phyloP scores from a whole-genome alignment of 257 asterid species.

The Fraxinus excelsior region DNA sequence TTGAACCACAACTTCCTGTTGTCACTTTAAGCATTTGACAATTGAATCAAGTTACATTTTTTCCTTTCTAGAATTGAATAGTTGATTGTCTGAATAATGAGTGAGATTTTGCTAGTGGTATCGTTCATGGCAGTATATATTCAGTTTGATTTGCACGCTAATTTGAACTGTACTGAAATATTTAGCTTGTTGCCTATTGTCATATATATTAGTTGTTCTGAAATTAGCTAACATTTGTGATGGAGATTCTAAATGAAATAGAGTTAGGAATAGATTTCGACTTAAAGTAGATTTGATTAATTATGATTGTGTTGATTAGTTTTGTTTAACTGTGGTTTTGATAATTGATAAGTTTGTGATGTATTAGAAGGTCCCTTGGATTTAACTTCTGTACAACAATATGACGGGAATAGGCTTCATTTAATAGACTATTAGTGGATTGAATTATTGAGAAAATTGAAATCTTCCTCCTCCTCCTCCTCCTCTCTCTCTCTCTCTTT shows the following conservation, averaged over 20 bases:
- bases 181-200: neutral
- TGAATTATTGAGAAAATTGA: neutral
- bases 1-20: neutral
- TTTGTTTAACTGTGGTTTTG: neutral
- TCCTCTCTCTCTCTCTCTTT: neutral
- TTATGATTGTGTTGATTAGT: neutral
- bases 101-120: neutral
- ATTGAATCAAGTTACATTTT: neutral
- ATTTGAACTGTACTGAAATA: neutral
- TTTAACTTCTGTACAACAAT: neutral
- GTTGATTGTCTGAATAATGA: neutral
- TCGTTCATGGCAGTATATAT: neutral
- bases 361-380: neutral
- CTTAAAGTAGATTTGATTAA: neutral
- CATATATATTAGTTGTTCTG: neutral
- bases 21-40: neutral
- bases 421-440: neutral
- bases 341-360: neutral
- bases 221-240: neutral
- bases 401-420: neutral
- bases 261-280: neutral
- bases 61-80: neutral
- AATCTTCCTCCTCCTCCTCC: too few species aligned
- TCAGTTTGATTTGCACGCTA: neutral
- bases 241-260: neutral